Conservation (phyloP, 257 asterid species). For the Solanum chaucha region DNA sequence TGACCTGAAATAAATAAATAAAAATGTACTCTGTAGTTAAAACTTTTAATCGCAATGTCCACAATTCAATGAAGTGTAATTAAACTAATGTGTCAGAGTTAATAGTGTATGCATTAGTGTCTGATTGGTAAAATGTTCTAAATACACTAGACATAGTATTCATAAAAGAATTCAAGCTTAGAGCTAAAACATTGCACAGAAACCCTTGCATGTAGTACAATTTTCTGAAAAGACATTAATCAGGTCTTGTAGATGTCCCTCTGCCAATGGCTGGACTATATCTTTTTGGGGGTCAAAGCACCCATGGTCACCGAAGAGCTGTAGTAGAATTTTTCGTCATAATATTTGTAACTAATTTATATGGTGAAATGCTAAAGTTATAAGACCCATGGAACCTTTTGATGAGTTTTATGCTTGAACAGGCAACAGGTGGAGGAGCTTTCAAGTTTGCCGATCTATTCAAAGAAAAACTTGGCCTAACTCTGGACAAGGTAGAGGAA, state of each 20-base stretch:
- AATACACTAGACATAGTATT: neutral
- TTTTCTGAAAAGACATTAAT: neutral
- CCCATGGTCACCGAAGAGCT: neutral
- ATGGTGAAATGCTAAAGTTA: neutral
- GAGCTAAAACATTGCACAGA: neutral
- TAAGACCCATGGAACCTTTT: neutral
- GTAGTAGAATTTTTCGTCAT: neutral
- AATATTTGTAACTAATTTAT: neutral
- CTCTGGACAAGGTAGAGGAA: constrained; percentile 90
- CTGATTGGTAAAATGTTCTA: neutral
- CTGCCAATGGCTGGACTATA: neutral
- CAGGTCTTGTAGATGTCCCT: neutral
- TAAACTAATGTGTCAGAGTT: neutral
- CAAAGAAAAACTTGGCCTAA: constrained; percentile 76
- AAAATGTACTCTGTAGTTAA: neutral
- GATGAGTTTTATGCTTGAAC: constrained; percentile 23
- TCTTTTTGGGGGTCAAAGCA: neutral
- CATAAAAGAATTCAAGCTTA: neutral
- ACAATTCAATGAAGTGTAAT: neutral
- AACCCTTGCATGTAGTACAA: neutral
- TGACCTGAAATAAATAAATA: neutral
- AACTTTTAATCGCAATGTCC: neutral
- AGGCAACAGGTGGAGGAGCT: constrained; percentile 99
- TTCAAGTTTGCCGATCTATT: constrained; percentile 81
- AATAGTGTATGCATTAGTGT: neutral